Conservation (phyloP, 805 yeast genomes). For the Kazachstania martiniae region DNA sequence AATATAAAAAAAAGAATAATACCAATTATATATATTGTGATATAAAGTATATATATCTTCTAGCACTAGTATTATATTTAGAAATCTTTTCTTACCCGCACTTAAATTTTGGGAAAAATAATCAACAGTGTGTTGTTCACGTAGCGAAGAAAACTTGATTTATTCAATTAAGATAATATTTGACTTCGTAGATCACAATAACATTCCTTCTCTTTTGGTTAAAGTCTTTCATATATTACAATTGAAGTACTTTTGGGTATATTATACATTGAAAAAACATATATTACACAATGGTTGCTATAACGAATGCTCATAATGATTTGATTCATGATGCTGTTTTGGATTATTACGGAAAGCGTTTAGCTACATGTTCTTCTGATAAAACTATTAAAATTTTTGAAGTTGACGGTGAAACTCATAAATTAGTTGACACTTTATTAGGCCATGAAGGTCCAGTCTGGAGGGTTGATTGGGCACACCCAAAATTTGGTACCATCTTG, state of each 20-base stretch:
- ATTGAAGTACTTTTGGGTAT: too few relatives aligned
- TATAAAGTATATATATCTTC: too few relatives aligned
- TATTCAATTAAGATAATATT: too few relatives aligned
- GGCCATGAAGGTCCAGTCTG: conserved; percentile 99
- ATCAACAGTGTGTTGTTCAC: too few relatives aligned
- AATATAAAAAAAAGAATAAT: too few relatives aligned
- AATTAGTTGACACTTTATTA: conserved; percentile 67
- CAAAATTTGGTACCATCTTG: conserved; percentile 88
- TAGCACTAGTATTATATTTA: too few relatives aligned
- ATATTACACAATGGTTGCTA: conserved; percentile 46
- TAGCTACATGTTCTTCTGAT: conserved; percentile 95
- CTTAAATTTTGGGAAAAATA: too few relatives aligned
- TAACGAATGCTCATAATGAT: conserved; percentile 86
- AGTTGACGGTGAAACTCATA: conserved; percentile 75
- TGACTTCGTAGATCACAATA: too few relatives aligned
- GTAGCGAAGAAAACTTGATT: too few relatives aligned
- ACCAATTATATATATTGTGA: too few relatives aligned
- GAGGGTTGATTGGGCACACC: conserved; percentile 99
- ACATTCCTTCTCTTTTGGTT: too few relatives aligned
- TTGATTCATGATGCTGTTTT: conserved; percentile 93
- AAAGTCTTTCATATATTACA: neutral
- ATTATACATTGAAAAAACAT: neutral
- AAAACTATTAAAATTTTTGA: conserved; percentile 92
- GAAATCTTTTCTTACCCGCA: too few relatives aligned
- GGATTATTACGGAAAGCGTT: conserved; percentile 90